phyloP scores from a whole-genome alignment of 75 land plant species.

The Cryptomeria japonica region DNA sequence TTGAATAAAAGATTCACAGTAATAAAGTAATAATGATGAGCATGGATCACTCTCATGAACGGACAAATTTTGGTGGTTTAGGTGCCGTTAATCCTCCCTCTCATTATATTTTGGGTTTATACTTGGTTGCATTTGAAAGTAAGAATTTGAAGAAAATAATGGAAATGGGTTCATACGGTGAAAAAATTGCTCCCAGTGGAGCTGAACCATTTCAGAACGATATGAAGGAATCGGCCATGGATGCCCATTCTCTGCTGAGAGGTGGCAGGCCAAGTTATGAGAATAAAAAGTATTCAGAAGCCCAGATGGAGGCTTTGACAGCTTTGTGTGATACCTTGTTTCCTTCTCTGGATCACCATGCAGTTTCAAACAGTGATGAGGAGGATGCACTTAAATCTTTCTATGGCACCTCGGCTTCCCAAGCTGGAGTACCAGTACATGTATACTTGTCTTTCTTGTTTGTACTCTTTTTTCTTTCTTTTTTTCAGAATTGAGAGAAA shows the following conservation, averaged over 20 bases:
- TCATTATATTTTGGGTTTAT: not conserved
- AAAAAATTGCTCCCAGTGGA: not conserved
- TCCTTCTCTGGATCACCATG: conserved; percentile 27
- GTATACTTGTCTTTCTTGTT: conserved; percentile 16
- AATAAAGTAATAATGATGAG: not conserved
- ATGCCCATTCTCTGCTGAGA: not conserved
- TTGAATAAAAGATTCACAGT: not conserved
- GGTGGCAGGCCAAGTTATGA: not conserved
- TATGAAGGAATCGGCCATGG: not conserved
- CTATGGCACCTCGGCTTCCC: conserved; percentile 40
- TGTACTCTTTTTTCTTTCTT: not conserved
- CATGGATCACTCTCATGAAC: no score
- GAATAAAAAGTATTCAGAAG: not conserved
- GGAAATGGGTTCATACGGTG: not conserved
- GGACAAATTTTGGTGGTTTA: not conserved
- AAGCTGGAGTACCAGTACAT: conserved; percentile 26
- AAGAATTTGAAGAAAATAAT: no score
- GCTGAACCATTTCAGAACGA: not conserved
- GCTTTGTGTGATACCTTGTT: conserved; percentile 51
- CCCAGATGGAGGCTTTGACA: conserved; percentile 40
- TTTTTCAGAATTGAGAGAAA: not conserved
- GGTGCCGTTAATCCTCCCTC: not conserved
- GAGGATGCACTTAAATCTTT: conserved; percentile 8
- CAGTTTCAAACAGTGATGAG: not conserved
- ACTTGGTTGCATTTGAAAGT: not conserved